These are phyloP conservation scores for Amoebophrya sp. DNA, from an alignment of 169 alveolate genomes.

Conservation along the genomic window DNA sequence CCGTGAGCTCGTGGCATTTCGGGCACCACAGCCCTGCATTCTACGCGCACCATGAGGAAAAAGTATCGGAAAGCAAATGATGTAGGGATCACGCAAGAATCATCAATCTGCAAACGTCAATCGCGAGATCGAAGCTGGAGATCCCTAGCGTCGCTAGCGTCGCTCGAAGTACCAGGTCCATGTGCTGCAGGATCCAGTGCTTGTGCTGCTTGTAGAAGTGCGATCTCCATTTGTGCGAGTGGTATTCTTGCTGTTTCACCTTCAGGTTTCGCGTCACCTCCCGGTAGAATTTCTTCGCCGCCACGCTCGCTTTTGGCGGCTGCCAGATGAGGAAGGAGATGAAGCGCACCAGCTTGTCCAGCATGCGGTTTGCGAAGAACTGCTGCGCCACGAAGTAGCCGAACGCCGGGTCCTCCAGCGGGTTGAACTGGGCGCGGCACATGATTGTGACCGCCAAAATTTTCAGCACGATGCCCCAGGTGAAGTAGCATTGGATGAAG, in stretches of 20 bases:
- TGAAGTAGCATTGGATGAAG: constrained; percentile 2
- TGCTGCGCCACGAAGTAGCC: constrained; percentile 6
- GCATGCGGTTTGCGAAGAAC: constrained; percentile 4
- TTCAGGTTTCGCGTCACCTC: background rate
- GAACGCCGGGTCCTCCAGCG: constrained; percentile 13
- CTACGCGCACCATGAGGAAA: no score
- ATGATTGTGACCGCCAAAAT: background rate
- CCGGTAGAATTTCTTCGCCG: background rate
- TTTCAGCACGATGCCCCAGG: constrained; percentile 9
- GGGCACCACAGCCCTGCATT: no score
- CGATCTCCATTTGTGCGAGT: background rate
- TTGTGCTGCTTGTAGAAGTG: background rate
- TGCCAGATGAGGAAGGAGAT: background rate
- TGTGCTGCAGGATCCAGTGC: background rate
- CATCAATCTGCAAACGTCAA: no score
- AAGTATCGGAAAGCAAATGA: no score
- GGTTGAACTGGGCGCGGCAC: background rate
- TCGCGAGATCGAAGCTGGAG: no score
- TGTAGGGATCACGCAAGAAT: no score
- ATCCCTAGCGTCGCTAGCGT: no score
- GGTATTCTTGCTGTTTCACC: background rate
- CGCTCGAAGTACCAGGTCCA: background rate
- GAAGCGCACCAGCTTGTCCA: background rate
- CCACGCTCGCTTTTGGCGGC: background rate
- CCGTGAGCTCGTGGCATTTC: no score